Base-by-base conservation (phyloP, 1,284 basidiomycete genomes). In the Ustilago curta region DNA sequence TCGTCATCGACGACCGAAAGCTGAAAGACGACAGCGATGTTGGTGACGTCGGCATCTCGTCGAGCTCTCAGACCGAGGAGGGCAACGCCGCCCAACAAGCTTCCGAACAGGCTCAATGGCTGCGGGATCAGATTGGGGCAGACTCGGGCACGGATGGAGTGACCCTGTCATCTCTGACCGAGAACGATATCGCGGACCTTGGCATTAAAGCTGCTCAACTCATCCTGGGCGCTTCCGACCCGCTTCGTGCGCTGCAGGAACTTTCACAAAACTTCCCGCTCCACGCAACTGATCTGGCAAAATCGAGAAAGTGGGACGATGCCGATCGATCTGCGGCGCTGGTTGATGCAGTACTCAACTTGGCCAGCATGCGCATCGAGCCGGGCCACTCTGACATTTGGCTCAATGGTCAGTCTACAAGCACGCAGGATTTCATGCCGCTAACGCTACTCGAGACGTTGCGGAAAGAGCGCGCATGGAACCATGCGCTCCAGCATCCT, bases 391-490 rank as follows among this genome's bases (percentile, higher is more conserved):
- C 68, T 14, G 72, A 82, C 31, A 37, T 83, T 0, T 84, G 83
- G 83, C 50, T 84, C 18, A 84, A 84, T 52, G 83, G 83, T 19
- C 52, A 60, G 18, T 53, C 55, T 3, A 48, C 80, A 1, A 25
- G 43, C 2, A 47, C 68, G 12, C 54, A 59, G 18, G 77, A 80
- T 42, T 61, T 80, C 12, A 54, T 59, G 29, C 79, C 78, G 3
- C 58, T 79, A 3, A 39, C 55, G 31, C 52, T 81, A 8, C 43
- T 77, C 9, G 55, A 76, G 35, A 67, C 54, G 5, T 40, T 98
- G 69, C 89, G 91, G 45, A 90, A 90, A 66, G 95, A 98, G 84
- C 89, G 92, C 8, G 83, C 85, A 5, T 86, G 91, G n/a, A 88
- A 94, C 56, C 79, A 86, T 12, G 55, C 68, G 11, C 59, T 81